phyloP scores from a whole-genome alignment of 1,139 yeast genomes.

The Suhomyces anneliseae region DNA sequence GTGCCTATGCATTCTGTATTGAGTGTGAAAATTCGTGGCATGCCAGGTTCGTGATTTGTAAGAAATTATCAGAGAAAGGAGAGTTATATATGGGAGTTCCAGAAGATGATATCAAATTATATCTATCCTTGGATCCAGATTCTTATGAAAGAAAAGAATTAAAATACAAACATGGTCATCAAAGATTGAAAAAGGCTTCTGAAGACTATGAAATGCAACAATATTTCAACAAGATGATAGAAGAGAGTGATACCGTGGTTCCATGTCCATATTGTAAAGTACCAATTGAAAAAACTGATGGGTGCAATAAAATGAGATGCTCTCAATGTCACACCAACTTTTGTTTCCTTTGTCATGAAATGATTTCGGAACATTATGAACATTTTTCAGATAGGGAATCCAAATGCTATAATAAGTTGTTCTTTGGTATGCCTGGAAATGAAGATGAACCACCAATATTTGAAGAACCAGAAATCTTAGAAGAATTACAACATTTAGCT shows the following conservation, averaged over 20 bases:
- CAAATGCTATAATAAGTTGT: constrained; percentile 52
- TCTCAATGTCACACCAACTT: constrained; percentile 49
- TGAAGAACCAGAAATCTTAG: too few relatives aligned
- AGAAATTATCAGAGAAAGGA: constrained; percentile 22
- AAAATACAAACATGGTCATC: constrained; percentile 52
- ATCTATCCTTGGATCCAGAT: constrained; percentile 28
- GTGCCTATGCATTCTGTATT: constrained; percentile 60
- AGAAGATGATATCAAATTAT: constrained; percentile 39
- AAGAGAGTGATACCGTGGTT: constrained; percentile 39
- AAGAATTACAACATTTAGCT: too few relatives aligned
- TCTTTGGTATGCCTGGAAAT: constrained; percentile 54
- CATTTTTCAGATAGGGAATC: constrained; percentile 49
- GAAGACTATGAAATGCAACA: constrained; percentile 50
- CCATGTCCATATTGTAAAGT: constrained; percentile 58
- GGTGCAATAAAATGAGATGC: constrained; percentile 71
- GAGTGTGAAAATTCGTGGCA: constrained; percentile 68
- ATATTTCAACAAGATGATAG: constrained; percentile 46
- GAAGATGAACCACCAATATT: constrained; percentile 12
- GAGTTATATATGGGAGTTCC: constrained; percentile 40
- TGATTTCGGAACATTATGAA: constrained; percentile 41
- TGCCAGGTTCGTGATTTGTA: constrained; percentile 53
- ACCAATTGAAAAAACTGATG: constrained; percentile 60
- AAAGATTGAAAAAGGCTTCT: constrained; percentile 41
- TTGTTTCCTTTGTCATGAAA: constrained; percentile 57
- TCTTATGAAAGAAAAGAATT: constrained; percentile 36